Percentiles rank a stretch among this genome's conserved stretches.
Evolutionary conservation across 2,329 filamentous ascomycete genomes (phyloP).

Genomic region (Elsinoe arachidis): DNA sequence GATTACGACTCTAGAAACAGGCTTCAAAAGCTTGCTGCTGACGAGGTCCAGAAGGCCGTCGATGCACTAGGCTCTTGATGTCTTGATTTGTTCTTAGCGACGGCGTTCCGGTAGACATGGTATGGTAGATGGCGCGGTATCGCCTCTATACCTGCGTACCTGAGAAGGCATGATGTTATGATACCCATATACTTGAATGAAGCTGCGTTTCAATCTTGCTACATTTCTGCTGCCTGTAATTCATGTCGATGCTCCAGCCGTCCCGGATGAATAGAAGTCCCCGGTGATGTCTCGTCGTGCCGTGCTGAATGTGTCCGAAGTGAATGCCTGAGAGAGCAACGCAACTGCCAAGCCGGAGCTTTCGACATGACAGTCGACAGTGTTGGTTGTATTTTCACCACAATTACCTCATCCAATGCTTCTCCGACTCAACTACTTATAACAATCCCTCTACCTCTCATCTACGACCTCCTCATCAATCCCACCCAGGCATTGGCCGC

Average conservation of each 20-base stretch:
- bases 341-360: constrained; percentile 6
- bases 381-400: neutral
- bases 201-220: neutral
- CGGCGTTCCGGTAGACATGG: constrained; percentile 8
- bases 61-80: neutral
- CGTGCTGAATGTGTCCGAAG: constrained; percentile 1
- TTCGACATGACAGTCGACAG: constrained; percentile 1
- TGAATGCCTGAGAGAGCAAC: constrained; percentile 6
- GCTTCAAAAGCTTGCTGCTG: constrained; percentile 67
- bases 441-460: neutral
- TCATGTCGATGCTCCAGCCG: too few relatives aligned
- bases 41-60: constrained; percentile 74
- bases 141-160: neutral
- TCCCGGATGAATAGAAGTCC: neutral
- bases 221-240: neutral
- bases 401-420: neutral
- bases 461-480: neutral
- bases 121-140: neutral
- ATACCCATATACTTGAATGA: neutral
- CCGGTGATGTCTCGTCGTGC: neutral
- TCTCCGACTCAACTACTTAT: neutral
- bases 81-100: constrained; percentile 3
- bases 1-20: constrained; percentile 57
- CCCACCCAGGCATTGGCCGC: neutral
- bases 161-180: neutral